Percentiles rank a stretch among this genome's conserved stretches.
Conservation (phyloP, 306 rosid species). For the Pyrus bretschneideri region DNA sequence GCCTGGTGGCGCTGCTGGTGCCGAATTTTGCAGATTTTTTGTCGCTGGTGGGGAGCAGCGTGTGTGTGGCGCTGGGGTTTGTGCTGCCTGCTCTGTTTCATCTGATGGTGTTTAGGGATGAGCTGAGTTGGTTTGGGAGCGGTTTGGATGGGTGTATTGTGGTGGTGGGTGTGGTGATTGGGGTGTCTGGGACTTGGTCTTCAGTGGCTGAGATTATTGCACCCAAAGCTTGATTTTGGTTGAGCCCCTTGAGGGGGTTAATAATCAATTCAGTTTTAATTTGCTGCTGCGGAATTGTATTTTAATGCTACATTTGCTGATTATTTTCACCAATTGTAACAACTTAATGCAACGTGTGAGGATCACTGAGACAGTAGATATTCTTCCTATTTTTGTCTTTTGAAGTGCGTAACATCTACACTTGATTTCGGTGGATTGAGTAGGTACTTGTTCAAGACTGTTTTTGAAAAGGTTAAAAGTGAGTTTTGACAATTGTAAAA, state of each 20-base stretch:
- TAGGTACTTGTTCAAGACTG: background rate
- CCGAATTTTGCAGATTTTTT: conserved; percentile 77
- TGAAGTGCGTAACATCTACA: background rate
- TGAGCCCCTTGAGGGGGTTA: background rate
- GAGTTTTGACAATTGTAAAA: no score
- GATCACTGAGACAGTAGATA: background rate
- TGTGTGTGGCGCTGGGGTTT: conserved; percentile 56
- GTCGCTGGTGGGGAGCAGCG: conserved; percentile 65
- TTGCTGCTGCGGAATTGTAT: background rate
- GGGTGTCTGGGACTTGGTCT: conserved; percentile 46
- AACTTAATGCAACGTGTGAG: no score
- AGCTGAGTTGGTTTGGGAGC: conserved; percentile 48
- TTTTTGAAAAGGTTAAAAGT: no score
- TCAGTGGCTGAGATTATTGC: conserved; percentile 43
- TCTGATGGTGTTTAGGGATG: conserved; percentile 50
- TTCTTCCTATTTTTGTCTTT: background rate
- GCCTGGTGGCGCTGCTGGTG: conserved; percentile 60
- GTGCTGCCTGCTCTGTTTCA: conserved; percentile 72
- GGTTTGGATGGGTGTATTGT: conserved; percentile 41
- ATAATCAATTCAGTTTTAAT: background rate
- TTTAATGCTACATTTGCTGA: background rate
- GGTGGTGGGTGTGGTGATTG: conserved; percentile 42
- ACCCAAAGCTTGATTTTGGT: conserved; percentile 31
- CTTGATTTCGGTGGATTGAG: background rate
- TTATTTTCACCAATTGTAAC: background rate